Evolutionary conservation across 495 filamentous ascomycete genomes (phyloP), one percentile per base, ranked within the genome.

Genomic region (Xanthoparmelia taractica): DNA sequence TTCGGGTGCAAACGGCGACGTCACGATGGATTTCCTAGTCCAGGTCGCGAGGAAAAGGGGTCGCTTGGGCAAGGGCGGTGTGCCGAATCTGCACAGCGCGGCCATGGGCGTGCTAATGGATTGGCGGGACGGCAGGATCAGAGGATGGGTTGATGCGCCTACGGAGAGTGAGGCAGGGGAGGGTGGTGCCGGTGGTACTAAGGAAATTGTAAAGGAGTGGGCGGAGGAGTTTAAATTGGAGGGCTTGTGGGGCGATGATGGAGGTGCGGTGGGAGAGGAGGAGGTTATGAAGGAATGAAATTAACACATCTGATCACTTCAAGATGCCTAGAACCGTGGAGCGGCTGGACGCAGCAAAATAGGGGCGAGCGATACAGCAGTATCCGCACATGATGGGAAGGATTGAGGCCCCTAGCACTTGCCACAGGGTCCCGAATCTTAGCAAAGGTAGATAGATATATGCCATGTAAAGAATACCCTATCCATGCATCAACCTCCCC

Each of bases 171-270:
- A 65, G 20, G 68, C 48, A 18, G 72, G 68, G 63, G 65, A 63
- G 66, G 62, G 72, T 37, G 73, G 74, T 33, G 78, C 75, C 31
- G 91, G 93, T 70, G 86, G 86, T 70, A n/a, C n/a, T n/a, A 91
- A 91, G 74, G 82, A 87, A 75, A 88, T 98, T 67, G 94, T 97
- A 23, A 88, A 85, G 25, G 86, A 94, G 73, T 97, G 94, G 95
- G 90, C 92, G 6, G 83, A 87, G 73, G 95, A 97, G 76, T 97
- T 98, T 74, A 92, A 92, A 78, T 80, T 98, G 40, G 94, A 97
- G 69, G 94, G 92, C 0, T 72, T 98, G n/a, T 96, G 89, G 88
- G 90, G 88, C 2, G 84, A 89, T 73, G 73, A 77, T 57, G 78
- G 62, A 29, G 74, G 79, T 68, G 75, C 70, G 38, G 73, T 76